Evolutionary conservation across 768 basidiomycete species (phyloP).

Genomic region (Boletus patriciae): DNA sequence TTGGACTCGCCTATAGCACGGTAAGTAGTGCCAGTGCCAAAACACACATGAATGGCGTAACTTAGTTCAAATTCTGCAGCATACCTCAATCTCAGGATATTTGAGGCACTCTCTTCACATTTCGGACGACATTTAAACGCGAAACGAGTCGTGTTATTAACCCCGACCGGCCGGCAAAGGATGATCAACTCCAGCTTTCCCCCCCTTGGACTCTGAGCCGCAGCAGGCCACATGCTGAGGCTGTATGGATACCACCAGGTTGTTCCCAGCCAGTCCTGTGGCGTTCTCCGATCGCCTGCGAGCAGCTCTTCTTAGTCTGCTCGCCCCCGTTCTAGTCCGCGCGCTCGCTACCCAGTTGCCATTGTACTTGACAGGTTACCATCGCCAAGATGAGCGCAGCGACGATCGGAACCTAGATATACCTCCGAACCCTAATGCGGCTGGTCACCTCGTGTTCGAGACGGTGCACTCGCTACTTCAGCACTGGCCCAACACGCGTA

Average conservation of each 20-base stretch:
- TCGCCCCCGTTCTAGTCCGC: background rate
- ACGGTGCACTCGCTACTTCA: conserved; percentile 35
- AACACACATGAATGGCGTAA: no score
- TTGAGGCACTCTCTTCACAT: no score
- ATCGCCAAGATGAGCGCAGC: background rate
- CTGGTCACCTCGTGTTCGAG: conserved; percentile 26
- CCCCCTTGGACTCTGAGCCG: no score
- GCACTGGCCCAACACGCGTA: conserved; percentile 48
- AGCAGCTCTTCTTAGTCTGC: background rate
- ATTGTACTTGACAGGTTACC: background rate
- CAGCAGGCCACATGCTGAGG: no score
- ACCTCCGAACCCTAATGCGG: conserved; percentile 26
- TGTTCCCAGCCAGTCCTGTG: background rate
- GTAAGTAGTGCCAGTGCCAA: no score
- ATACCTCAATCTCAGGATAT: no score
- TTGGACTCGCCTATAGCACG: no score
- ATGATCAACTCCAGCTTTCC: no score
- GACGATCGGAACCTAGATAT: conserved; percentile 26
- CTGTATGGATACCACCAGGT: no score
- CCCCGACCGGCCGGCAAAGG: no score
- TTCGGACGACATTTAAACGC: no score
- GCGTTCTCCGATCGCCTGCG: background rate
- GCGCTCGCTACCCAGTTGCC: conserved; percentile 8
- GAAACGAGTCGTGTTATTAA: background rate
- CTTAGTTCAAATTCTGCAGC: no score